phyloP scores from a whole-genome alignment of 371 early-diverging fungal genomes.

The Zopfochytrium polystomum region DNA sequence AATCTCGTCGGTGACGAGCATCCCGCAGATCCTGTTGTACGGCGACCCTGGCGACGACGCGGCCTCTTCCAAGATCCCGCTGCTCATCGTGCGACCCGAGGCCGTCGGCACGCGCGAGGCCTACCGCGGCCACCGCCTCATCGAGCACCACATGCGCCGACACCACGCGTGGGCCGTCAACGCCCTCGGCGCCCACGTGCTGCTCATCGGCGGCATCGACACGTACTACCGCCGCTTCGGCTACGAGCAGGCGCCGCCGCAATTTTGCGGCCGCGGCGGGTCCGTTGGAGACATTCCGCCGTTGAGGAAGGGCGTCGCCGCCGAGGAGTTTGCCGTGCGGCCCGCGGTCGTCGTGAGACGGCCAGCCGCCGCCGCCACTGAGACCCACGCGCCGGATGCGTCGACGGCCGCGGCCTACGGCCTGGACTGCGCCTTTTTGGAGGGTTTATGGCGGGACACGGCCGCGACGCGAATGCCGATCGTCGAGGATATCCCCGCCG shows the following conservation, averaged over 20 bases:
- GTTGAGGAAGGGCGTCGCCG: constrained; percentile 2
- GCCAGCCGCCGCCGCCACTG: neutral
- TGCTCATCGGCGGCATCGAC: constrained; percentile 20
- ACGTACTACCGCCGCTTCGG: constrained; percentile 27
- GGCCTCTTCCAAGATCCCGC: neutral
- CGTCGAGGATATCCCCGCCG: too few relatives aligned
- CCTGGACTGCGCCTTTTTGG: neutral
- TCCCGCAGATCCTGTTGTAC: constrained; percentile 27
- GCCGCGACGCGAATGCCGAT: constrained; percentile 1
- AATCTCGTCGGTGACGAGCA: constrained; percentile 12
- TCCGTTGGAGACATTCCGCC: neutral
- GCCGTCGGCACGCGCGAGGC: constrained; percentile 22
- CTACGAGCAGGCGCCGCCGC: constrained; percentile 16
- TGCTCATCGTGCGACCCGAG: constrained; percentile 16
- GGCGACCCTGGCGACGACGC: constrained; percentile 2
- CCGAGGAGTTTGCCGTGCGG: neutral
- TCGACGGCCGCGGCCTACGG: neutral
- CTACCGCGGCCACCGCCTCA: constrained; percentile 10
- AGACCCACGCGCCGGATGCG: neutral
- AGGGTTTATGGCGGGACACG: neutral
- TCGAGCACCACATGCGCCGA: constrained; percentile 15
- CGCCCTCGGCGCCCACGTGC: constrained; percentile 12
- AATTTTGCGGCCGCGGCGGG: constrained; percentile 5
- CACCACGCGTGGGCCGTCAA: constrained; percentile 24
- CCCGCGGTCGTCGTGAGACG: neutral